Evolutionary conservation across 352 stramenopile genomes (phyloP).

Genomic region (Phytophthora pluvialis): DNA sequence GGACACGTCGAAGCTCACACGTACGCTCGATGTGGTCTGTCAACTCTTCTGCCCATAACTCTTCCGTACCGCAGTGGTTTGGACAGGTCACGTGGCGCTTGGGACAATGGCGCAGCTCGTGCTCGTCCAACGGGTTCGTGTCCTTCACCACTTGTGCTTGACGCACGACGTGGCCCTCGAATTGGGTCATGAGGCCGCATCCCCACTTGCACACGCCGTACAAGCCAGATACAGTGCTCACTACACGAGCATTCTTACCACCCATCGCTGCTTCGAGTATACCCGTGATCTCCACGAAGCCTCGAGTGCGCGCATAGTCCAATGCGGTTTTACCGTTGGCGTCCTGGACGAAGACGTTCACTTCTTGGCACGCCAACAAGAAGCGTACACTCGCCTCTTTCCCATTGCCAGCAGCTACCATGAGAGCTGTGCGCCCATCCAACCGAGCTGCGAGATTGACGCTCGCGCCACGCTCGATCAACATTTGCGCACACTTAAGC

Average conservation of each 20-base stretch:
- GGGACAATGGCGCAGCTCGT: slow-evolving; percentile 52
- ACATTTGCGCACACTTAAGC: slow-evolving; percentile 51
- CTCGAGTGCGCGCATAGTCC: slow-evolving; percentile 39
- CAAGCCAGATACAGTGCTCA: slow-evolving; percentile 44
- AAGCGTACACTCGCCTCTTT: slow-evolving; percentile 61
- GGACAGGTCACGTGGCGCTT: slow-evolving; percentile 65
- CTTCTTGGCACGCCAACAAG: slow-evolving; percentile 44
- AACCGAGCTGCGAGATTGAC: slow-evolving; percentile 48
- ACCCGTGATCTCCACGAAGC: slow-evolving; percentile 39
- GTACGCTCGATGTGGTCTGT: slow-evolving; percentile 36
- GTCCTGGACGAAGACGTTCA: slow-evolving; percentile 51
- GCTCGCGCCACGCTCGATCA: slow-evolving; percentile 60
- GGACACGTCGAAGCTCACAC: slow-evolving; percentile 49
- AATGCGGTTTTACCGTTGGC: slow-evolving; percentile 46
- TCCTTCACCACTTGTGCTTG: slow-evolving; percentile 34
- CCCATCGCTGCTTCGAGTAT: slow-evolving; percentile 56
- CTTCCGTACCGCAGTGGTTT: slow-evolving; percentile 1
- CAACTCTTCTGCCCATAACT: slow-evolving; percentile 62
- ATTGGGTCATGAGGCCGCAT: slow-evolving; percentile 58
- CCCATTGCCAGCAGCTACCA: slow-evolving; percentile 59
- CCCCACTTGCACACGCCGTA: slow-evolving; percentile 72
- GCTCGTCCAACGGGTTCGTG: slow-evolving; percentile 46
- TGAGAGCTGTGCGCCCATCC: slow-evolving; percentile 58
- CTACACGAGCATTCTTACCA: slow-evolving; percentile 45
- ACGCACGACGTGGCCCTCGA: slow-evolving; percentile 36